These are phyloP conservation scores for Galeopsis tetrahit DNA, from an alignment of 257 asterid genomes.

Conservation along the genomic window DNA sequence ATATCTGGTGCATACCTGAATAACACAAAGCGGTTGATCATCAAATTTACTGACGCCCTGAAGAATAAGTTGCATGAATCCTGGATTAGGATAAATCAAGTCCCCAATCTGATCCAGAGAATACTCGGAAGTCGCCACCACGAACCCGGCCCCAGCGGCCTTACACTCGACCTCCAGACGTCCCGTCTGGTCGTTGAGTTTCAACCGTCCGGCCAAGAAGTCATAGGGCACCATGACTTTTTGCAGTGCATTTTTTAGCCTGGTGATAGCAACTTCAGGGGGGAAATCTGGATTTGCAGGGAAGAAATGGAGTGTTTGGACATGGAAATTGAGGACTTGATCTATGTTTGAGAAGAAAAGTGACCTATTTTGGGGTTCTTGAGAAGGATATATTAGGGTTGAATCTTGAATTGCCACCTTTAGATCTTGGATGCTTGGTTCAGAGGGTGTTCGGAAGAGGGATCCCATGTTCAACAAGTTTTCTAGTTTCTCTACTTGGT, in stretches of 20 bases:
- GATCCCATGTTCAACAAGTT: constrained; percentile 48
- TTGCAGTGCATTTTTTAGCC: constrained; percentile 52
- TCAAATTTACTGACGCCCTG: constrained; percentile 48
- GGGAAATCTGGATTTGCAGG: constrained; percentile 54
- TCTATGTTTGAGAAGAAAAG: constrained; percentile 77
- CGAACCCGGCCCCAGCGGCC: constrained; percentile 57
- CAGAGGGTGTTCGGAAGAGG: constrained; percentile 31
- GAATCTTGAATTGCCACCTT: constrained; percentile 63
- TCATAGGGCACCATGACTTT: constrained; percentile 58
- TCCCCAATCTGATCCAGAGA: constrained; percentile 67
- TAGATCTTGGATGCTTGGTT: constrained; percentile 56
- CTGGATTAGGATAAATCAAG: constrained; percentile 79
- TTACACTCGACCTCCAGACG: constrained; percentile 70
- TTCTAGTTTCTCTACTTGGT: neutral
- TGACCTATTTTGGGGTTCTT: constrained; percentile 32
- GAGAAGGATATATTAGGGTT: constrained; percentile 48
- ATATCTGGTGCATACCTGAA: too few species aligned
- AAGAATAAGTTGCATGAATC: constrained; percentile 66
- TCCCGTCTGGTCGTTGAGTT: constrained; percentile 43
- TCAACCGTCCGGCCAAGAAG: constrained; percentile 72
- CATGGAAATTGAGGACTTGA: constrained; percentile 72
- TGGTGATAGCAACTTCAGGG: constrained; percentile 43
- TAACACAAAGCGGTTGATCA: constrained; percentile 73
- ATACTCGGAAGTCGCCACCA: constrained; percentile 61
- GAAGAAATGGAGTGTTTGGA: constrained; percentile 83